Base-by-base conservation (phyloP, 345 rosid genomes). In the Murraya paniculata region DNA sequence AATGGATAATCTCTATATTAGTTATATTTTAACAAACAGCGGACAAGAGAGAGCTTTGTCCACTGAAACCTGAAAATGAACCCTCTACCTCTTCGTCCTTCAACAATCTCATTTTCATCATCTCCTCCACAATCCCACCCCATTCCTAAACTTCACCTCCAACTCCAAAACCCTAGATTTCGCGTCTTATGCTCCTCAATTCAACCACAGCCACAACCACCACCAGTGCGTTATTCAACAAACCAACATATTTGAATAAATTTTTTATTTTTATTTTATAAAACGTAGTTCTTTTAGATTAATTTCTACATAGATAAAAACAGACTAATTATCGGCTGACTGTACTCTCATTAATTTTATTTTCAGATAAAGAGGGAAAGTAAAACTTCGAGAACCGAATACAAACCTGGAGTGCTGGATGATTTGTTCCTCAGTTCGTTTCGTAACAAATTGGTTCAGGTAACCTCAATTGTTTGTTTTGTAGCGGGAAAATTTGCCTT, bases 401-500 rank as follows among this genome's bases (percentile, higher is more conserved):
- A 89, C 87, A 85, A 81, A 67, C 83, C 85, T 14, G 90, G 91
- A 68, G 19, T 81, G 22, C 64, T 90, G 66, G 99, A 93, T 72
- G 85, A 84, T 48, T 64, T 90, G 75, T 87, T 95, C 79, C 90
- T 95, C 83, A 61, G 74, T 28, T 79, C 88, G 78, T 93, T 93
- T 77, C 90, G 97, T 19, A 84, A 80, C 85, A 95, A 89, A 84
- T 83, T 95, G 84, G 90, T 79, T n/a, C 78, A 85, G 91, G 98
- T 91, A 76, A 85, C 86, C 61, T 75, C 74, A 4, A 62, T 64
- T 21, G 31, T 38, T 45, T 13, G 50, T 45, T 41, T 45, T 13
- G 18, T 13, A 13, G 50, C 5, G 50, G 18, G 0, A 4, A 45
- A 45, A 45, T 45, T 11, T 45, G 18, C 50, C 50, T 9, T 11